Evolutionary conservation across 2,329 filamentous ascomycete genomes (phyloP).

Genomic region (Nemania bipapillata): DNA sequence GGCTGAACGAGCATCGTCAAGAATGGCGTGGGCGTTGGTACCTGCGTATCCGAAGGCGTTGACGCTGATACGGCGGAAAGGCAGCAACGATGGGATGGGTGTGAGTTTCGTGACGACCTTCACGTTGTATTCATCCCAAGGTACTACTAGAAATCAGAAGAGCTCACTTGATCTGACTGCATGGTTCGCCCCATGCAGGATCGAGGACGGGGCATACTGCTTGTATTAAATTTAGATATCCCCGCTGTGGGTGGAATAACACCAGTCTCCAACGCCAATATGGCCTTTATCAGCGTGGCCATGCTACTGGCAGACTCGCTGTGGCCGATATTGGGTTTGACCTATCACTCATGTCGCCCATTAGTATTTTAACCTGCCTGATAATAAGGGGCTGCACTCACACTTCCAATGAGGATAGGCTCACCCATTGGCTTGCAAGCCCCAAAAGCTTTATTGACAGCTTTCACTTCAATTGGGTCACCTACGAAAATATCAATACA

Average conservation of each 20-base stretch:
- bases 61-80: slow-evolving; percentile 9
- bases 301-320: slow-evolving; percentile 41
- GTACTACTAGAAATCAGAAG: too few species aligned
- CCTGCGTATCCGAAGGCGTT: slow-evolving; percentile 25
- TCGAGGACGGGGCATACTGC: too few species aligned
- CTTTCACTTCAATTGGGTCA: neutral
- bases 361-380: neutral
- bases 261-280: slow-evolving; percentile 32
- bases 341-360: neutral
- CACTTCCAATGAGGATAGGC: too few species aligned
- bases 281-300: slow-evolving; percentile 39
- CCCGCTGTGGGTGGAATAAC: slow-evolving; percentile 33
- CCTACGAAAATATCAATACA: too few species aligned
- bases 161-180: neutral
- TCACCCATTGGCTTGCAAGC: neutral
- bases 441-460: neutral
- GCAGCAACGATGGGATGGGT: neutral
- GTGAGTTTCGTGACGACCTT: neutral
- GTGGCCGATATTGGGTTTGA: slow-evolving; percentile 40
- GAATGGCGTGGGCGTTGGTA: slow-evolving; percentile 8
- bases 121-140: too few species aligned
- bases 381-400: neutral
- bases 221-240: slow-evolving; percentile 4
- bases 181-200: too few species aligned
- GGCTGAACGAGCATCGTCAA: too few species aligned